phyloP scores from a whole-genome alignment of 768 basidiomycete species.

The Holtermanniella nyarrowii region DNA sequence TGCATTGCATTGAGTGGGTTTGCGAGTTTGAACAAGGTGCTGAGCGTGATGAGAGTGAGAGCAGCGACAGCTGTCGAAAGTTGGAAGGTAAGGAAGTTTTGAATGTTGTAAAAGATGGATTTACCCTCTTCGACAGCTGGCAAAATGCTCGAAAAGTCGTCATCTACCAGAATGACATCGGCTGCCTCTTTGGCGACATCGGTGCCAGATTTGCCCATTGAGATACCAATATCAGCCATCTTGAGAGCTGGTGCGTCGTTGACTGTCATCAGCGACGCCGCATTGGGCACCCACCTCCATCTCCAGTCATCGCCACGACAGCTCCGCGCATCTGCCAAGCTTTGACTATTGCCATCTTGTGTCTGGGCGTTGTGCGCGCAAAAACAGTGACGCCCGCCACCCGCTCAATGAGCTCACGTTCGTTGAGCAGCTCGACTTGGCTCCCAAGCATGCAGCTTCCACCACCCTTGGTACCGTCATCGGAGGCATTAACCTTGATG shows the following conservation, averaged over 20 bases:
- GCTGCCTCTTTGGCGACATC: conserved; percentile 98
- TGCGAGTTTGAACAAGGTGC: conserved; percentile 75
- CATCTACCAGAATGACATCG: conserved; percentile 91
- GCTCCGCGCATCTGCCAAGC: conserved; percentile 82
- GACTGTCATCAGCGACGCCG: conserved; percentile 45
- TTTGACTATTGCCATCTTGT: conserved; percentile 95
- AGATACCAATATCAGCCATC: conserved; percentile 95
- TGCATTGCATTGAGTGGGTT: conserved; percentile 98
- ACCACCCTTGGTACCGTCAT: conserved; percentile 11
- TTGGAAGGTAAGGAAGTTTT: conserved; percentile 95
- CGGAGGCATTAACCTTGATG: conserved; percentile 51
- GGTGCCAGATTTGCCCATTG: conserved; percentile 97
- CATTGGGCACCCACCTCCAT: conserved; percentile 57
- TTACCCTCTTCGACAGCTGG: conserved; percentile 93
- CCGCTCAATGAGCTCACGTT: conserved; percentile 67
- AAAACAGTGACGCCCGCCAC: conserved; percentile 78
- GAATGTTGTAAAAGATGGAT: conserved; percentile 98
- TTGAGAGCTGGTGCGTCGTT: conserved; percentile 95
- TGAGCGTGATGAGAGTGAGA: conserved; percentile 84
- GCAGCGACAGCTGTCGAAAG: conserved; percentile 95
- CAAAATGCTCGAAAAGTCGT: conserved; percentile 89
- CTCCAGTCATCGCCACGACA: conserved; percentile 95
- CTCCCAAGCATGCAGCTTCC: conserved; percentile 59
- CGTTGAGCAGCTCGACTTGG: conserved; percentile 73
- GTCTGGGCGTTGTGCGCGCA: conserved; percentile 88